phyloP scores from a whole-genome alignment of 768 basidiomycete species.

The Leccinum subtestaceum region DNA sequence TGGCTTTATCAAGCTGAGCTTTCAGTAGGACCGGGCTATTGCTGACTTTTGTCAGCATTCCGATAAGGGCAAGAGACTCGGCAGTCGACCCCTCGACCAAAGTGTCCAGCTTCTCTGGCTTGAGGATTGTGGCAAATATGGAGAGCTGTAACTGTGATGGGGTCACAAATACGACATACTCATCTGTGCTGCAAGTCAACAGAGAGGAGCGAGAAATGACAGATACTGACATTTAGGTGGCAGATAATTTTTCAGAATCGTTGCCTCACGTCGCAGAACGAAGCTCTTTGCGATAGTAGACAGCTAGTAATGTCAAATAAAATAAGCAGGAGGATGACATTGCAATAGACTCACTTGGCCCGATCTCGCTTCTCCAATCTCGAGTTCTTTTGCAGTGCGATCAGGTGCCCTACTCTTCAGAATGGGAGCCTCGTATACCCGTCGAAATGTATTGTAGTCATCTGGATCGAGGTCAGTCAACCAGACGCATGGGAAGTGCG shows the following conservation, averaged over 20 bases:
- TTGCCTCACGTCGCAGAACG: slow-evolving; percentile 85
- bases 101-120: slow-evolving; percentile 64
- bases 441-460: slow-evolving; percentile 71
- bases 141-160: slow-evolving; percentile 81
- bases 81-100: slow-evolving; percentile 70
- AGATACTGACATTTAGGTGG: slow-evolving; percentile 80
- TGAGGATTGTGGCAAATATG: slow-evolving; percentile 75
- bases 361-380: slow-evolving; percentile 74
- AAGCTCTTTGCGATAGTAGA: slow-evolving; percentile 77
- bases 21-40: slow-evolving; percentile 88
- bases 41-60: slow-evolving; percentile 82
- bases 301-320: slow-evolving; percentile 44
- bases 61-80: slow-evolving; percentile 77
- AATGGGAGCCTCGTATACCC: slow-evolving; percentile 86
- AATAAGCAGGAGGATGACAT: neutral
- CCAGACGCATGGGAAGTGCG: neutral
- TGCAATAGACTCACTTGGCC: slow-evolving; percentile 53
- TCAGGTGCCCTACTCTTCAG: slow-evolving; percentile 79
- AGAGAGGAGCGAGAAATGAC: neutral
- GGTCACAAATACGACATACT: slow-evolving; percentile 96
- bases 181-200: slow-evolving; percentile 50
- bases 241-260: slow-evolving; percentile 75
- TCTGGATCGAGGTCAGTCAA: slow-evolving; percentile 40
- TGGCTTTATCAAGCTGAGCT: slow-evolving; percentile 67
- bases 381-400: slow-evolving; percentile 66